These are phyloP conservation scores for Euptelea pleiosperma DNA, from an alignment of 164 flowering plant genomes.

Conservation along the genomic window DNA sequence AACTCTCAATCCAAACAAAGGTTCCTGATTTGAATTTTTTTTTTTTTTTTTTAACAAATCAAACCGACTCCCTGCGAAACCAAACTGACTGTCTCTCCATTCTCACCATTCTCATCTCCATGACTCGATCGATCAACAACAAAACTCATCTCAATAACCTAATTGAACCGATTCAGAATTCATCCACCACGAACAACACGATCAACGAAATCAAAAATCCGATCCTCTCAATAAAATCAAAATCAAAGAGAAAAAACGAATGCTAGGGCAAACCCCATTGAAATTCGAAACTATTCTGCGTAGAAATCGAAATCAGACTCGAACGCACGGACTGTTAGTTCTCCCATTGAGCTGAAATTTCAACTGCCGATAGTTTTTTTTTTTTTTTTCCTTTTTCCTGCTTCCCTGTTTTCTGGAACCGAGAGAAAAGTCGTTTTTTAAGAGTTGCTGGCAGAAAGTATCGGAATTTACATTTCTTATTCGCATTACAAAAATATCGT, in stretches of 20 bases:
- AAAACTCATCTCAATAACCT: background rate
- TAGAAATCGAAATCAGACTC: background rate
- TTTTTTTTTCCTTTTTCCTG: background rate
- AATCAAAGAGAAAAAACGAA: background rate
- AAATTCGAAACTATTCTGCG: background rate
- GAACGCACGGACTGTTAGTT: slow-evolving; percentile 8
- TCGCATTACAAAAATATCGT: background rate
- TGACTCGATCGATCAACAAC: slow-evolving; percentile 5
- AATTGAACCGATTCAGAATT: background rate
- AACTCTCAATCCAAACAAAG: background rate
- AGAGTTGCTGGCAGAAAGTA: too few species aligned
- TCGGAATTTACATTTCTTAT: background rate
- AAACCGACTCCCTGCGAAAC: background rate
- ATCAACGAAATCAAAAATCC: background rate
- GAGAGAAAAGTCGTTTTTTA: too few species aligned
- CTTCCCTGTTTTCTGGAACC: background rate
- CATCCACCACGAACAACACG: background rate
- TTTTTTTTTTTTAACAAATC: background rate
- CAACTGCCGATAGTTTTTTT: background rate
- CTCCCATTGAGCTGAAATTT: background rate
- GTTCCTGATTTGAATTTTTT: background rate
- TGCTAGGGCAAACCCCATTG: background rate
- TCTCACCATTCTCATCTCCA: background rate
- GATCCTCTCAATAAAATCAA: background rate
- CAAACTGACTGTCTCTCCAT: background rate